Conservation (phyloP, 2,329 filamentous ascomycete genomes). For the Tolypocladium endophyticum region DNA sequence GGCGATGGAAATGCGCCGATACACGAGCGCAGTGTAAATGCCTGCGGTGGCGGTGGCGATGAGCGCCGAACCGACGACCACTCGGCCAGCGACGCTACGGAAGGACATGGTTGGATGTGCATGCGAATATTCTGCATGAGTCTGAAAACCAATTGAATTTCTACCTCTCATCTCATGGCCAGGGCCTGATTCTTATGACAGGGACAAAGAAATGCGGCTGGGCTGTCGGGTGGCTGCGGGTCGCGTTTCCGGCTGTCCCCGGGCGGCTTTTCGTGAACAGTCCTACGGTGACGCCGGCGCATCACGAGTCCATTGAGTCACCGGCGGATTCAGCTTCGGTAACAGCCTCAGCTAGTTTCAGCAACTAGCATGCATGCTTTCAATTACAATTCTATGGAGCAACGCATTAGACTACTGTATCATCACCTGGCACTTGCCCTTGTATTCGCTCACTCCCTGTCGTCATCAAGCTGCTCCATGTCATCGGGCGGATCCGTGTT, state of each 20-base stretch:
- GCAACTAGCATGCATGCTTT: background rate
- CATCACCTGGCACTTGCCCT: background rate
- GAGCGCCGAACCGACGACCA: background rate
- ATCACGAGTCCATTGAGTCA: background rate
- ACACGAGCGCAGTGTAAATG: conserved; percentile 1
- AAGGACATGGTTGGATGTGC: background rate
- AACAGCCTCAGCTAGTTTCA: background rate
- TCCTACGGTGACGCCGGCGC: background rate
- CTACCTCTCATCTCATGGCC: background rate
- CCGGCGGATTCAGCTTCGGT: background rate
- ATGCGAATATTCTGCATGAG: background rate
- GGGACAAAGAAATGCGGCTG: background rate
- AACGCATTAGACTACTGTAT: background rate
- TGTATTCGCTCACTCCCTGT: conserved; percentile 6
- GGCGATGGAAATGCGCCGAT: background rate
- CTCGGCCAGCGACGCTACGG: background rate
- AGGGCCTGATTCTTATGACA: background rate
- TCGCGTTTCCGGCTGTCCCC: background rate
- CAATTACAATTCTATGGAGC: background rate
- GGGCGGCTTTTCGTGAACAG: background rate
- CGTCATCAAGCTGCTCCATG: background rate
- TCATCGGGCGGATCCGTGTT: conserved; percentile 13
- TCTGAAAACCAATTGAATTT: background rate
- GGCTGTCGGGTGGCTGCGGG: background rate
- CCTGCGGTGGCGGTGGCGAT: background rate